A percentile compares a stretch with the other conserved stretches of the same genome.
Evolutionary conservation across 1,284 basidiomycete genomes (phyloP).

Genomic region (Hemileia vastatrix): DNA sequence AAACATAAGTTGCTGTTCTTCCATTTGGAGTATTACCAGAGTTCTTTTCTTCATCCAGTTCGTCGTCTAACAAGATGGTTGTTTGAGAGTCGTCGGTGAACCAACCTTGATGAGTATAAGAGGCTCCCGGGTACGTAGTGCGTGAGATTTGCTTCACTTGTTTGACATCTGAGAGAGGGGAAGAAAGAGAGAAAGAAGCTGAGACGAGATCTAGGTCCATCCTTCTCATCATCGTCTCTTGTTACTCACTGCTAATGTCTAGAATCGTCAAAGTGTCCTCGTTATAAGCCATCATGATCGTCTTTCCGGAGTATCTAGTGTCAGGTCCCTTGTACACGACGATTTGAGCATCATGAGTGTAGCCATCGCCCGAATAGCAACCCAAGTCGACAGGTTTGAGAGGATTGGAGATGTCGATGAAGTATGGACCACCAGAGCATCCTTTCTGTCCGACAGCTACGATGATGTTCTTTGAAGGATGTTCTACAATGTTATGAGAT

Average conservation of each 20-base stretch:
- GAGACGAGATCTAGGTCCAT: not conserved
- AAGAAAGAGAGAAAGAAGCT: not conserved
- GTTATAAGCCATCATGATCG: constrained; percentile 3
- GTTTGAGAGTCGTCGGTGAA: not conserved
- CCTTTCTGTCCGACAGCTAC: not conserved
- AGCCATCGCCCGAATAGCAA: constrained; percentile 2
- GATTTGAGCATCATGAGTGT: constrained; percentile 5
- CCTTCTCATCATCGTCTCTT: too few species aligned
- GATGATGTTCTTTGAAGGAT: not conserved
- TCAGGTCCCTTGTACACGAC: constrained; percentile 3
- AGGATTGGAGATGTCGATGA: constrained; percentile 1
- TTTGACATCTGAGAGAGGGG: not conserved
- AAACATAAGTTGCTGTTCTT: constrained; percentile 1
- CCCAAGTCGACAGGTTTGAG: constrained; percentile 1
- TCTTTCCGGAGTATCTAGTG: not conserved
- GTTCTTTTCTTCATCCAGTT: constrained; percentile 4
- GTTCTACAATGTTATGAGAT: constrained; percentile 5
- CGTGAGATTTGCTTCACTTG: not conserved
- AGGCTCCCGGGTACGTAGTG: not conserved
- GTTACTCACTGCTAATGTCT: not conserved
- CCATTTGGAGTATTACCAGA: not conserved
- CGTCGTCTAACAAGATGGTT: constrained; percentile 2
- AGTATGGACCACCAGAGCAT: not conserved
- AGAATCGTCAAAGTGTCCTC: constrained; percentile 7
- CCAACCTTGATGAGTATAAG: constrained; percentile 11